Base-by-base conservation (phyloP, 495 filamentous ascomycete species). In the Xylaria palmicola region DNA sequence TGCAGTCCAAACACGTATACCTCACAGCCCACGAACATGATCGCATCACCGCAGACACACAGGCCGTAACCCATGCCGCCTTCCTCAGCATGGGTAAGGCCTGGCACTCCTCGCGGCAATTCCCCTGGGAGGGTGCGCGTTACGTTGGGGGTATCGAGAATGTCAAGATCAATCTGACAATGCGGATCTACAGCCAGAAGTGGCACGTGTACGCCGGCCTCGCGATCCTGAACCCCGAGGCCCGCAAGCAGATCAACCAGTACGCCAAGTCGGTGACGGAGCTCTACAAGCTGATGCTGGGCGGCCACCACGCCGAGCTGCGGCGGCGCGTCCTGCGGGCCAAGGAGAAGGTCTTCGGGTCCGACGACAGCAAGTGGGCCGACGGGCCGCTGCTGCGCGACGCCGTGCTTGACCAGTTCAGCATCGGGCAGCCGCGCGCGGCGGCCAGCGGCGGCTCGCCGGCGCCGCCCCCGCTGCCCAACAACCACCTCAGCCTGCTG, bases 191-290 rank as follows among this genome's bases (percentile, higher is more conserved):
- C 77, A 87, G 89, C 59, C 95, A 96, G 73, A 98, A 97, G 74
- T 98, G 94, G 94, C 94, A 98, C 75, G 94, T 98, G 56, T 98
- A 98, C 73, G 94, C 94, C 32, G 94, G 94, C 4, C 86, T 98
- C 6, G 94, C 95, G 6, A 98, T 98, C 73, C 82, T 98, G 39
- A 98, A 98, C 72, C 92, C 93, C 4, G 85, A 89, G 22, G 94
- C 94, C 2, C 90, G 91, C 71, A 79, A 86, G 73, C 94, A 98
- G 73, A 98, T 98, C 68, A 80, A 86, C 55, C 92, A 97, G 77
- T 98, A 98, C 73, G 93, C 94, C 19, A 79, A 86, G 64, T 92
- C 88, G 13, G 93, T 95, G 32, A 98, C 95, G 0, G 93, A 96
- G 64, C 82, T 98, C 7, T 98, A 93, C 80, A 96, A 95, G 71